Evolutionary conservation across 257 asterid species (phyloP).

Genomic region (Solanum bulbocastanum): DNA sequence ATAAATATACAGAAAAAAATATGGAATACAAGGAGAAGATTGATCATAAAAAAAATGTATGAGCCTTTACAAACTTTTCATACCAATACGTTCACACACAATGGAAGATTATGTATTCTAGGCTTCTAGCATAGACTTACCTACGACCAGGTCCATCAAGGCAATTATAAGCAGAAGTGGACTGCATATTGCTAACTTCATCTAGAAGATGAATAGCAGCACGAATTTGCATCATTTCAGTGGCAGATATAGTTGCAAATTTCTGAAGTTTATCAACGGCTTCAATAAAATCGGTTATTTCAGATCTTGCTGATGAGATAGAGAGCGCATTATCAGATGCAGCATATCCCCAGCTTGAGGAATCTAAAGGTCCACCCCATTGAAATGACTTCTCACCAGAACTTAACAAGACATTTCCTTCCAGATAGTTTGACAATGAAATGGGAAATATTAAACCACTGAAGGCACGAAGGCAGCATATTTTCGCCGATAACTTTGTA

Average conservation of each 20-base stretch:
- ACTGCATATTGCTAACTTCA: conserved; percentile 53
- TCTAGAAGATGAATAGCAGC: conserved; percentile 63
- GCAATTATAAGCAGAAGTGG: conserved; percentile 72
- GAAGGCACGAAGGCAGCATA: conserved; percentile 18
- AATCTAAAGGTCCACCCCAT: conserved; percentile 50
- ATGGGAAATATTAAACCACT: conserved; percentile 37
- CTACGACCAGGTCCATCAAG: conserved; percentile 96
- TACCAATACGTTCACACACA: not conserved
- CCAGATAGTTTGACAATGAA: conserved; percentile 71
- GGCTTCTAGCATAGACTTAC: conserved; percentile 18
- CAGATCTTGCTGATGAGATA: conserved; percentile 46
- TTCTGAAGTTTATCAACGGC: conserved; percentile 49
- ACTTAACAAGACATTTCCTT: conserved; percentile 42
- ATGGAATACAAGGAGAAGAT: not conserved
- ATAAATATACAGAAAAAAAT: not conserved
- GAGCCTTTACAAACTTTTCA: not conserved
- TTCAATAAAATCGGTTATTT: conserved; percentile 40
- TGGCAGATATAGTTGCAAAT: conserved; percentile 26
- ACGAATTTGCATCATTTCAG: conserved; percentile 67
- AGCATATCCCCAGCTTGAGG: conserved; percentile 29
- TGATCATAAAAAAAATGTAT: not conserved
- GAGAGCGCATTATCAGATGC: conserved; percentile 20
- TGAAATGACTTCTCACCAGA: conserved; percentile 46
- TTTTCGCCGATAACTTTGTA: conserved; percentile 18
- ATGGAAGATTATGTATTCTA: not conserved